Percentiles rank a stretch among this genome's conserved stretches.
These are phyloP conservation scores for Talaromyces sp. DNA, from an alignment of 2,329 filamentous ascomycete genomes.

Conservation along the genomic window DNA sequence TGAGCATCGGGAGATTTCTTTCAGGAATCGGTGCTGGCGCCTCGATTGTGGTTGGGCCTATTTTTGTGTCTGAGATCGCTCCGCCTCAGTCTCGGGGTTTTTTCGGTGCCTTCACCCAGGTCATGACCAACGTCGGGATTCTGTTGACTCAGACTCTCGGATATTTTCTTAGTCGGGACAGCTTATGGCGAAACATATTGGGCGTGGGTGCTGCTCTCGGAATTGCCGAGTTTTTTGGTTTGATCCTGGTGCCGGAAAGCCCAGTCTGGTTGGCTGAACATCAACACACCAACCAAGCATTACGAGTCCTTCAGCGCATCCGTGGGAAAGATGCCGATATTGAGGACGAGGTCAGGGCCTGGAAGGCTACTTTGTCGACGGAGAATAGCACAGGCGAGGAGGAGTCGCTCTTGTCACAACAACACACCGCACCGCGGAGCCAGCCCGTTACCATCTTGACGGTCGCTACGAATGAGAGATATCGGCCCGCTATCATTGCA, in stretches of 20 bases:
- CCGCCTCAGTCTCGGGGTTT: constrained; percentile 70
- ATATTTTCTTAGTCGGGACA: constrained; percentile 76
- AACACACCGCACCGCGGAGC: constrained; percentile 63
- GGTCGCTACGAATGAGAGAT: constrained; percentile 62
- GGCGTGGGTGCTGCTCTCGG: constrained; percentile 67
- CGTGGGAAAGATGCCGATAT: constrained; percentile 66
- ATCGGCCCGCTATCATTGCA: constrained; percentile 70
- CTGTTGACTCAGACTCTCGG: constrained; percentile 76
- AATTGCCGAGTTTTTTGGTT: constrained; percentile 59
- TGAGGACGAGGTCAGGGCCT: constrained; percentile 64
- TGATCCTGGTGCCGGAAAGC: constrained; percentile 79
- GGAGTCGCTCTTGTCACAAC: constrained; percentile 59
- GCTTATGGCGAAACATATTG: constrained; percentile 78
- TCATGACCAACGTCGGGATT: constrained; percentile 91
- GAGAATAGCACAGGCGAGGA: constrained; percentile 53
- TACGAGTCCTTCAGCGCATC: constrained; percentile 66
- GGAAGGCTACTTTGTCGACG: constrained; percentile 39
- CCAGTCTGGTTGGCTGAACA: constrained; percentile 77
- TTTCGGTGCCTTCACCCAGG: constrained; percentile 77
- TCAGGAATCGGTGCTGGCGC: constrained; percentile 82
- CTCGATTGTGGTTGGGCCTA: constrained; percentile 83
- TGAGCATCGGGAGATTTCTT: constrained; percentile 71
- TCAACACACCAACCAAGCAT: constrained; percentile 57
- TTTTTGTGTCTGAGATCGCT: constrained; percentile 90
- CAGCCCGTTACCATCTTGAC: constrained; percentile 61